phyloP scores from a whole-genome alignment of 2,329 filamentous ascomycete genomes.

The Sarocladium strictum region DNA sequence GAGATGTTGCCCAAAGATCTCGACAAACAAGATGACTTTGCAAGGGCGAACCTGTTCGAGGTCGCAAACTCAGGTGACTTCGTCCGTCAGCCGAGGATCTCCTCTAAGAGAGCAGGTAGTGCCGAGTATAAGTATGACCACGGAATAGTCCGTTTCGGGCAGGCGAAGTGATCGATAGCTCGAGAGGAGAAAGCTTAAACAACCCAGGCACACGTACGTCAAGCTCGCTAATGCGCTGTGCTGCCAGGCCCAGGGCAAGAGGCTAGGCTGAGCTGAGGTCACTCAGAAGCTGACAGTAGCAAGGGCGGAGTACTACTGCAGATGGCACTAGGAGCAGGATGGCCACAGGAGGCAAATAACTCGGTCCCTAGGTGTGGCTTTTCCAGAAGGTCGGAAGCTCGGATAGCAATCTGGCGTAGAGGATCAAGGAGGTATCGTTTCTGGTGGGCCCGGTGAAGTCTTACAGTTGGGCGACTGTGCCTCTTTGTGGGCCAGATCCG shows the following conservation, averaged over 20 bases:
- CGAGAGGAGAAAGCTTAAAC: neutral
- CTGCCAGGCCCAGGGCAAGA: neutral
- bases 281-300: neutral
- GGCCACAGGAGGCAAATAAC: neutral
- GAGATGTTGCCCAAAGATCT: slow-evolving; percentile 7
- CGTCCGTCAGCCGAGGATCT: neutral
- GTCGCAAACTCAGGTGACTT: neutral
- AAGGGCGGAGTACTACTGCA: neutral
- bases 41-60: neutral
- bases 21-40: neutral
- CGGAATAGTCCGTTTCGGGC: neutral
- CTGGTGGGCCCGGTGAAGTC: neutral
- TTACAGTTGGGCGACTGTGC: neutral
- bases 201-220: neutral
- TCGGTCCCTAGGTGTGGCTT: neutral
- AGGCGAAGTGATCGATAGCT: neutral
- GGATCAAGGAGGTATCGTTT: neutral
- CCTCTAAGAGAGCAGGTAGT: neutral
- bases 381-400: neutral
- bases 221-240: neutral
- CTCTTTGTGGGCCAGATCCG: neutral
- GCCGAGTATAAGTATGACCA: neutral
- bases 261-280: neutral
- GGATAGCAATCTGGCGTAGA: neutral
- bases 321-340: neutral